Base-by-base conservation (phyloP, 2,329 filamentous ascomycete genomes). In the Zopfia rhizophila region DNA sequence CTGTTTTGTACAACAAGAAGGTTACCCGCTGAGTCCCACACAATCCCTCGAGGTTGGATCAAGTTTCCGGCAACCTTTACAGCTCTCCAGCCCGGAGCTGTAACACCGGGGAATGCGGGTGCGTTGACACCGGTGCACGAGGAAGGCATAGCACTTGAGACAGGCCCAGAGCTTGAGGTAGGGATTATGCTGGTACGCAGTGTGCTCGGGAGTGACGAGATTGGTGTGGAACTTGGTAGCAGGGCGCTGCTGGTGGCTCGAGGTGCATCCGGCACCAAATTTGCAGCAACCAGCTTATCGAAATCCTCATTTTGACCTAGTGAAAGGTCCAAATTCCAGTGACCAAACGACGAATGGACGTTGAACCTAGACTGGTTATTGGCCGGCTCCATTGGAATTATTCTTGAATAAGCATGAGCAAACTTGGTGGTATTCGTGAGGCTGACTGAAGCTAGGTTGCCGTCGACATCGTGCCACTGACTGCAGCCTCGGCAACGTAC, bases 1-100 rank as follows among this genome's bases (percentile, higher is more conserved):
- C 69, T 66, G 28, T 65, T 63, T 47, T 76, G 68, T 3, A 75
- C 60, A 6, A 77, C 58, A 3, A 78, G 63, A 4, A 77, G 59
- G 46, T 75, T 70, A 1, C 73, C 75, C 3, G 58, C 58, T 6
- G 47, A 56, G 44, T 78, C 75, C 37, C 76, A 69, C 5, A 61
- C 45, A 10, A 78, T 61, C 2, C 70, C 68, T 21, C 75, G 66
- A 12, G 75, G 75, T 30, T 65, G 61, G 5, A 51, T 58, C n/a
- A 77, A 48, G 7, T 65, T 65, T 2, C 70, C 73, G 5, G 72
- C 72, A 21, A 76, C 65, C 29, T 75, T 69, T 24, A 65, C 64
- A 17, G 61, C 62, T 38, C 52, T 65, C 64, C 64, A 67, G 14
- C 63, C 60, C 19, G 51, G 47, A 2, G 61, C 60, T 10, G 55